Base-by-base conservation (phyloP, 768 basidiomycete genomes). In the Kockovaella imperatae region DNA sequence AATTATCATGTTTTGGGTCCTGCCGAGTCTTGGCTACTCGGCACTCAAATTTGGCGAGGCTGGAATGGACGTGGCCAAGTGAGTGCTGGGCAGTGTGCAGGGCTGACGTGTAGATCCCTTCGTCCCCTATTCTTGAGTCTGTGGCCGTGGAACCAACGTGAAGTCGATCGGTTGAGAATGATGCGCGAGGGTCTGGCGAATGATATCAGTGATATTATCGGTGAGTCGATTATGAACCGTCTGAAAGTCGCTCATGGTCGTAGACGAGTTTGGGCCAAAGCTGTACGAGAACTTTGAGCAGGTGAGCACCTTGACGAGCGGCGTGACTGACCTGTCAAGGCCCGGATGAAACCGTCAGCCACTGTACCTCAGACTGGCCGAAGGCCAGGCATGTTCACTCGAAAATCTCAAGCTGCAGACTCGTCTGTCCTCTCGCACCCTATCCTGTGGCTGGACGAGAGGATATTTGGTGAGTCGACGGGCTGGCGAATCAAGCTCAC, bases 41-140 rank as follows among this genome's bases (percentile, higher is more conserved):
- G 87, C 93, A 5, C 78, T 97, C 44, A 93, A 95, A 71, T 97
- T 97, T 62, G 93, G 93, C 35, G 93, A 97, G 69, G 93, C 91
- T 28, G 93, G 91, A 20, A 83, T 95, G 81, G 93, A 97, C 62
- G 89, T 97, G 23, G 76, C 90, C 45, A 96, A 96, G 90, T 91
- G 60, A 57, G 84, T 73, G n/a, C 41, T 40, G 8, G 14, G 14
- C 30, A 35, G 17, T 11, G 28, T n/a, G 14, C 36, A 49, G 25
- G 42, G 35, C 34, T 26, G n/a, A 13, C 42, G 17, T 49, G 17
- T 48, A 95, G 89, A 69, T 95, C 91, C 15, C 76, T 97, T 26
- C 80, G 87, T 28, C 93, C 93, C 8, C 77, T 97, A 35, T 76
- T 96, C 59, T 77, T 95, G 49, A 84, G 89, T 5, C 74, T 93